phyloP scores from a whole-genome alignment of 2,329 filamentous ascomycete genomes.

The Xylaria sp. region DNA sequence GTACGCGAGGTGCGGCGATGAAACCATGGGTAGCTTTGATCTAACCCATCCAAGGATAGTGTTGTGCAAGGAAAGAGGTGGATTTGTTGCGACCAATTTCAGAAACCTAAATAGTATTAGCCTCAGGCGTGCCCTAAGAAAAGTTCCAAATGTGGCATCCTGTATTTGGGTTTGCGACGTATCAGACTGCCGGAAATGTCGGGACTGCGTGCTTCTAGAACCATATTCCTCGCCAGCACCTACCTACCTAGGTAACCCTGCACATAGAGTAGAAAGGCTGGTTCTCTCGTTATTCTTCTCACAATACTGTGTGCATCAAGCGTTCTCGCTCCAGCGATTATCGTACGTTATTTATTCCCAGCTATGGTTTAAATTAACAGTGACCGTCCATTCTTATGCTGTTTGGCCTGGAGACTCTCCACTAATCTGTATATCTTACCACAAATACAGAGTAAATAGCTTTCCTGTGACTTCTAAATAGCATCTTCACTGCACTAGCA shows the following conservation, averaged over 20 bases:
- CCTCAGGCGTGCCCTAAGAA: neutral
- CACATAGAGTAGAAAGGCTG: neutral
- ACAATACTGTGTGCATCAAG: too few species aligned
- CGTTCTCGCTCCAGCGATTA: too few species aligned
- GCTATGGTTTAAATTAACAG: too few species aligned
- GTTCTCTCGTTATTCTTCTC: neutral
- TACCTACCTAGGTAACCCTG: neutral
- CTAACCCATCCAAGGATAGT: constrained; percentile 6
- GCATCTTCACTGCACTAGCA: too few species aligned
- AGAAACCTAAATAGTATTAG: neutral
- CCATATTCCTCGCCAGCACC: neutral
- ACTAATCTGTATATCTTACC: too few species aligned
- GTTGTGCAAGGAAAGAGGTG: neutral
- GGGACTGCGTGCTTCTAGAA: neutral
- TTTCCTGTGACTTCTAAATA: too few species aligned
- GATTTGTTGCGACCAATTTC: neutral
- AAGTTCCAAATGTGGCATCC: neutral
- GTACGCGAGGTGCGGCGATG: neutral
- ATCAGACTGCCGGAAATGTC: neutral
- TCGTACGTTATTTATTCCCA: too few species aligned
- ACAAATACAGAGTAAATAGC: too few species aligned
- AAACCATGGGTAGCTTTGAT: neutral
- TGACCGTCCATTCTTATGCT: too few species aligned
- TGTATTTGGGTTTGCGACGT: neutral
- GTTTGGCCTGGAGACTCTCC: too few species aligned